Evolutionary conservation across 2,329 filamentous ascomycete genomes (phyloP).

Genomic region (Epichloe festucae): DNA sequence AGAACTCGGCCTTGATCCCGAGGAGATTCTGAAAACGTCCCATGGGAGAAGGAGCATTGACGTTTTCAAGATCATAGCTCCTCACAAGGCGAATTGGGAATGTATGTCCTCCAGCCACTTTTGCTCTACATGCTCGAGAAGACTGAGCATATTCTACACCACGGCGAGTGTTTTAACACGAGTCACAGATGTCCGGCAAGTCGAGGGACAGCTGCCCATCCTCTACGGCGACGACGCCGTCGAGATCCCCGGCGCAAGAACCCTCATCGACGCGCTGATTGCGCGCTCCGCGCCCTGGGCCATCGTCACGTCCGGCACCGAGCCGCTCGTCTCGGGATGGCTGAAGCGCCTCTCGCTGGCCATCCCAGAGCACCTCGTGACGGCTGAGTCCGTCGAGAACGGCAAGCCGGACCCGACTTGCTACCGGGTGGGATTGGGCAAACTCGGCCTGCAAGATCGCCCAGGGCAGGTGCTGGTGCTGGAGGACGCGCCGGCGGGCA

Average conservation of each 20-base stretch:
- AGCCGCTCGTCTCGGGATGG: constrained; percentile 59
- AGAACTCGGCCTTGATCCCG: constrained; percentile 75
- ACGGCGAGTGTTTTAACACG: neutral
- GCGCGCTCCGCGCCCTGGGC: constrained; percentile 59
- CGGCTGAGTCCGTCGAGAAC: constrained; percentile 60
- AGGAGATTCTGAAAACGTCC: constrained; percentile 75
- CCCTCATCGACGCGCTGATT: constrained; percentile 55
- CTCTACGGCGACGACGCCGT: constrained; percentile 65
- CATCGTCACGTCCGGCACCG: constrained; percentile 68
- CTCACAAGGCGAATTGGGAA: constrained; percentile 82
- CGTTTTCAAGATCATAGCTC: constrained; percentile 63
- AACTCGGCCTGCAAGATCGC: constrained; percentile 38
- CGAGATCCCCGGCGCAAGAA: constrained; percentile 73
- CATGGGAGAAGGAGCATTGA: constrained; percentile 89
- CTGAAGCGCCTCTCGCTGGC: constrained; percentile 53
- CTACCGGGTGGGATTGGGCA: constrained; percentile 54
- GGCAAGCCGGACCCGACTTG: constrained; percentile 70
- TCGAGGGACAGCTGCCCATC: constrained; percentile 67
- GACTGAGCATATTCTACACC: neutral
- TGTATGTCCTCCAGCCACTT: constrained; percentile 43
- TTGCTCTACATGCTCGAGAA: neutral
- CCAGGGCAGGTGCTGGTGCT: constrained; percentile 55
- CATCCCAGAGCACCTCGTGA: constrained; percentile 52
- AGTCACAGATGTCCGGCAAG: constrained; percentile 55
- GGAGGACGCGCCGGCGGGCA: constrained; percentile 81